A percentile compares a stretch with the other conserved stretches of the same genome.
Evolutionary conservation across 163 green algal genomes (phyloP).

Genomic region (Volvox carteri): DNA sequence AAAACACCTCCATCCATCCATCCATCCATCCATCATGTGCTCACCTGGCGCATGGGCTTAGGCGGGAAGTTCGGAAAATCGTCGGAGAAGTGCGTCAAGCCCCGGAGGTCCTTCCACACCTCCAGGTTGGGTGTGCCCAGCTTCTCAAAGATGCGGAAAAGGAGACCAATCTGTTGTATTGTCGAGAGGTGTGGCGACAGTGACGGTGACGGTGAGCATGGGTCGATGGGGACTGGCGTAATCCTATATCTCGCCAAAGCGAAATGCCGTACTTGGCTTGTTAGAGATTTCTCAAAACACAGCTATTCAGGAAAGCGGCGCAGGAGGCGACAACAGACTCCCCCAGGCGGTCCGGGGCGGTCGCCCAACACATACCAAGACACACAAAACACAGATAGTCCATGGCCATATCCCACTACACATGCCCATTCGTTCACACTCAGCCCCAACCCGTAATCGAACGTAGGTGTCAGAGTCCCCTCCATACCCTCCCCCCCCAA

Average conservation of each 20-base stretch:
- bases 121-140: conserved; percentile 78
- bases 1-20: too few species aligned
- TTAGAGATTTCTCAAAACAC: too few species aligned
- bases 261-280: too few species aligned
- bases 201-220: neutral
- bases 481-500: neutral
- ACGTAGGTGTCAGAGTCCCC: neutral
- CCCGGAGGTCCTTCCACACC: conserved; percentile 62
- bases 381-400: too few species aligned
- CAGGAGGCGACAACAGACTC: too few species aligned
- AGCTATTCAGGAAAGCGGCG: too few species aligned
- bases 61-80: conserved; percentile 68
- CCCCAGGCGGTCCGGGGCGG: too few species aligned
- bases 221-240: neutral
- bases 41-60: conserved; percentile 48
- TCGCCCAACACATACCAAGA: too few species aligned
- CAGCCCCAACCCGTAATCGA: neutral
- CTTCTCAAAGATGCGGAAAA: conserved; percentile 80
- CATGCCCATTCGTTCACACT: neutral
- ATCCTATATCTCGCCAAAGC: too few species aligned
- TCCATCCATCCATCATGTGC: too few species aligned
- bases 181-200: neutral
- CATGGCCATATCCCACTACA: too few species aligned
- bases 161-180: conserved; percentile 71
- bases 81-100: conserved; percentile 66